Conservation (phyloP, 805 yeast genomes). For the Debaryomyces tyrocola region DNA sequence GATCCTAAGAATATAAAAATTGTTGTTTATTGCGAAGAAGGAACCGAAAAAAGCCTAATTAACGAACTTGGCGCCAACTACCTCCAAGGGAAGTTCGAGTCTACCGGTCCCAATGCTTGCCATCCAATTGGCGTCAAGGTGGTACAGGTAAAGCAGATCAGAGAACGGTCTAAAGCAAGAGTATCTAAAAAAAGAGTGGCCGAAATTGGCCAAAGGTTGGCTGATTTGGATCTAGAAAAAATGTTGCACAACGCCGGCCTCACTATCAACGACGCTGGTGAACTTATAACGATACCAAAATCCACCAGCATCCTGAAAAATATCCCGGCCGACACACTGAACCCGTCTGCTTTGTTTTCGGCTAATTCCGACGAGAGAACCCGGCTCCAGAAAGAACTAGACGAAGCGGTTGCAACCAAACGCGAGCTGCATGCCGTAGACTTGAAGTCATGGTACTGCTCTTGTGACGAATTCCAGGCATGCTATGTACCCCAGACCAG, state of each 20-base stretch:
- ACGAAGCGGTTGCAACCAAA: not conserved
- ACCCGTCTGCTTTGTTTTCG: not conserved
- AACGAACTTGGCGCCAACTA: conserved; percentile 1
- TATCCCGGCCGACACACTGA: not conserved
- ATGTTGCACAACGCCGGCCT: conserved; percentile 2
- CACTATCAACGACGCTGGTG: not conserved
- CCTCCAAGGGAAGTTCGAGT: not conserved
- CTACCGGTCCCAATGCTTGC: not conserved
- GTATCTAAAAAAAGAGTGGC: not conserved
- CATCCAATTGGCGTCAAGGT: conserved; percentile 1
- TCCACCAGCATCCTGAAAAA: not conserved
- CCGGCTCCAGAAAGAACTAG: not conserved
- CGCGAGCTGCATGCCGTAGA: conserved; percentile 15
- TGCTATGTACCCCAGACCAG: conserved; percentile 5
- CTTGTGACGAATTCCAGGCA: conserved; percentile 23
- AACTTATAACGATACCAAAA: not conserved
- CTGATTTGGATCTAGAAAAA: not conserved
- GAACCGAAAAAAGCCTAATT: not conserved
- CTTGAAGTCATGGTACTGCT: conserved; percentile 29
- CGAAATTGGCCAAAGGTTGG: not conserved
- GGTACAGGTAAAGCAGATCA: not conserved
- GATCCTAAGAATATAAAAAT: not conserved
- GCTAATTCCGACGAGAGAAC: not conserved
- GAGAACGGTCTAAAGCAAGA: not conserved
- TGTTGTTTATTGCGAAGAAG: not conserved